These are phyloP conservation scores for Wickerhamomyces canadensis DNA, from an alignment of 805 yeast genomes.

Conservation along the genomic window DNA sequence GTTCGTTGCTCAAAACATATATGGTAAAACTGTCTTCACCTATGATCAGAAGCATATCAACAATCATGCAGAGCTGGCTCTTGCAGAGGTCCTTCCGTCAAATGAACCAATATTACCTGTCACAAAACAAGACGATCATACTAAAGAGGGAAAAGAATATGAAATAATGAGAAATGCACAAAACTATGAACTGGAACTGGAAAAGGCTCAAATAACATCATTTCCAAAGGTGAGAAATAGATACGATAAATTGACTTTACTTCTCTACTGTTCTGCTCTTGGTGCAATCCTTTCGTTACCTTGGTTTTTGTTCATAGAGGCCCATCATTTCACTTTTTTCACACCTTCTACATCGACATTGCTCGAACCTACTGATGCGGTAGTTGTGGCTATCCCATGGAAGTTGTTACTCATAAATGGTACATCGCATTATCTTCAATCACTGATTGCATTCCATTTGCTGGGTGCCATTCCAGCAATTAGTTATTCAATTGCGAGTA, in stretches of 20 bases:
- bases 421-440: slow-evolving; percentile 71
- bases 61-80: slow-evolving; percentile 22
- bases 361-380: slow-evolving; percentile 17
- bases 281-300: slow-evolving; percentile 72
- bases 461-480: slow-evolving; percentile 79
- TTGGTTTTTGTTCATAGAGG: slow-evolving; percentile 65
- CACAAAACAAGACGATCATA: slow-evolving; percentile 1
- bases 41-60: slow-evolving; percentile 23
- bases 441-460: slow-evolving; percentile 74
- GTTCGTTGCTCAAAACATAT: slow-evolving; percentile 82
- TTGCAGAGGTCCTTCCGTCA: slow-evolving; percentile 1
- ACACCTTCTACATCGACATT: slow-evolving; percentile 5
- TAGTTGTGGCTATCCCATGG: slow-evolving; percentile 34
- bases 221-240: slow-evolving; percentile 29
- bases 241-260: slow-evolving; percentile 77
- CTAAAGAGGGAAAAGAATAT: slow-evolving; percentile 6
- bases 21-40: slow-evolving; percentile 77
- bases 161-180: slow-evolving; percentile 8
- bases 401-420: slow-evolving; percentile 60
- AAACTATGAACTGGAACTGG: slow-evolving; percentile 11
- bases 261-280: slow-evolving; percentile 69
- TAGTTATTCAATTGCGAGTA: slow-evolving; percentile 78
- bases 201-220: slow-evolving; percentile 5
- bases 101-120: slow-evolving; percentile 3
- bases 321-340: slow-evolving; percentile 26